Conservation (phyloP, 805 yeast species). For the Cyberlindnera xylosilytica region DNA sequence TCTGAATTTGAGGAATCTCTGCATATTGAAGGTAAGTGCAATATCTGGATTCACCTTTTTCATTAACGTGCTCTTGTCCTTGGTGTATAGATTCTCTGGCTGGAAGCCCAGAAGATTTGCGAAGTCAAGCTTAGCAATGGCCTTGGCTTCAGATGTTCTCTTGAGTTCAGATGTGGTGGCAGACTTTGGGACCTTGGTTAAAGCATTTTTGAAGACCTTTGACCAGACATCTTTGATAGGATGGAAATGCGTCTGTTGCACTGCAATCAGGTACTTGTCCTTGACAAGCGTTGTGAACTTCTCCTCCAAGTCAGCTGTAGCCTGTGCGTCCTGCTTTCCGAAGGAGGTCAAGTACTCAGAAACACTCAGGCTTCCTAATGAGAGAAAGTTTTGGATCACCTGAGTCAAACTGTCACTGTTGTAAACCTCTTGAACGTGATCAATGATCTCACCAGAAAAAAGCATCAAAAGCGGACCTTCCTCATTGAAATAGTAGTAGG, state of each 20-base stretch:
- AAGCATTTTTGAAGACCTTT: constrained; percentile 39
- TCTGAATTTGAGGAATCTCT: constrained; percentile 62
- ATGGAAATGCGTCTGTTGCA: constrained; percentile 34
- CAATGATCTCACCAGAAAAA: constrained; percentile 75
- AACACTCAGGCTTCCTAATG: constrained; percentile 62
- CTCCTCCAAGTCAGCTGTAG: constrained; percentile 30
- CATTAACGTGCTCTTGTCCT: constrained; percentile 33
- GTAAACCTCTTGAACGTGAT: constrained; percentile 44
- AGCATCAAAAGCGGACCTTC: constrained; percentile 61
- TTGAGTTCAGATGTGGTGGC: constrained; percentile 50
- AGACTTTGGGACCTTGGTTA: constrained; percentile 35
- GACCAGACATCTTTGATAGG: constrained; percentile 39
- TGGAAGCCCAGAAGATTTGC: constrained; percentile 33
- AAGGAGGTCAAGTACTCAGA: constrained; percentile 42
- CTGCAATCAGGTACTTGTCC: constrained; percentile 50
- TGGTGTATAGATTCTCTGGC: constrained; percentile 28
- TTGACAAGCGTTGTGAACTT: constrained; percentile 44
- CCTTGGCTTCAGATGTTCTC: constrained; percentile 59
- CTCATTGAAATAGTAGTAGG: constrained; percentile 59
- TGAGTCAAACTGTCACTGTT: constrained; percentile 45
- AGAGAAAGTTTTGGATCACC: constrained; percentile 65
- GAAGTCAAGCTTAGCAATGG: constrained; percentile 37
- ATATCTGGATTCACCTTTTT: constrained; percentile 46
- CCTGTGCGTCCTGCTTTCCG: constrained; percentile 27
- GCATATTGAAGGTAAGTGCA: constrained; percentile 58